Percentiles rank a stretch among this genome's conserved stretches.
Evolutionary conservation across 2,329 filamentous ascomycete genomes (phyloP).

Genomic region (Fusarium euwallaceae): DNA sequence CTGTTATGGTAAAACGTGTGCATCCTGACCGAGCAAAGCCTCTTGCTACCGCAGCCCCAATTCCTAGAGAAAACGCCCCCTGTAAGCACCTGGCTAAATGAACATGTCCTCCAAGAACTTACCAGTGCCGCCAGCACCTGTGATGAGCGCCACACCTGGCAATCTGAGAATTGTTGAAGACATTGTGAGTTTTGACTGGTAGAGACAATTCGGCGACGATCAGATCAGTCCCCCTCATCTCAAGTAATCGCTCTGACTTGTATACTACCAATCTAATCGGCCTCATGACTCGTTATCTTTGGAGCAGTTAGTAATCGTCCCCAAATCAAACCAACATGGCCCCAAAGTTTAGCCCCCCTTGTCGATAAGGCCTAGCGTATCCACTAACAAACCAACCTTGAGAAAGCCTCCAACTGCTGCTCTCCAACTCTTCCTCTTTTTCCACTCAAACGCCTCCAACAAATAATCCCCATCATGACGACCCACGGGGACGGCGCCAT

Average conservation of each 20-base stretch:
- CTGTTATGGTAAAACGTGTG: not conserved
- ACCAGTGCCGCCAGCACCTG: constrained; percentile 52
- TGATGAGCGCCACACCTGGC: constrained; percentile 61
- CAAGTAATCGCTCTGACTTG: not conserved
- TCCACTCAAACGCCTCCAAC: not conserved
- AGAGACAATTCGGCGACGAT: not conserved
- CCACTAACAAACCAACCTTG: not conserved
- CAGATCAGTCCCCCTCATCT: not conserved
- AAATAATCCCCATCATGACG: constrained; percentile 16
- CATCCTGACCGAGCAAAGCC: not conserved
- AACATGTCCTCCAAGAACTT: not conserved
- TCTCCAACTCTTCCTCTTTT: constrained; percentile 24
- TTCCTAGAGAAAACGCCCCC: not conserved
- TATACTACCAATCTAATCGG: not conserved
- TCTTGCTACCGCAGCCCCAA: not conserved
- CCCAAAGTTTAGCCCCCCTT: not conserved
- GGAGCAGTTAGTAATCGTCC: not conserved
- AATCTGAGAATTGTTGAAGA: constrained; percentile 43
- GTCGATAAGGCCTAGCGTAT: constrained; percentile 1
- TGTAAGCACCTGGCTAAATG: not conserved
- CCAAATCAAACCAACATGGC: not conserved
- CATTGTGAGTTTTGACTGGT: not conserved
- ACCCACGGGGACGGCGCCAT: not conserved
- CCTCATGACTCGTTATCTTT: constrained; percentile 3
- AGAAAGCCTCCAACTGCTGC: constrained; percentile 12